These are phyloP conservation scores for Raffaelea deltoideospora DNA, from an alignment of 2,329 filamentous ascomycete genomes.

Conservation along the genomic window DNA sequence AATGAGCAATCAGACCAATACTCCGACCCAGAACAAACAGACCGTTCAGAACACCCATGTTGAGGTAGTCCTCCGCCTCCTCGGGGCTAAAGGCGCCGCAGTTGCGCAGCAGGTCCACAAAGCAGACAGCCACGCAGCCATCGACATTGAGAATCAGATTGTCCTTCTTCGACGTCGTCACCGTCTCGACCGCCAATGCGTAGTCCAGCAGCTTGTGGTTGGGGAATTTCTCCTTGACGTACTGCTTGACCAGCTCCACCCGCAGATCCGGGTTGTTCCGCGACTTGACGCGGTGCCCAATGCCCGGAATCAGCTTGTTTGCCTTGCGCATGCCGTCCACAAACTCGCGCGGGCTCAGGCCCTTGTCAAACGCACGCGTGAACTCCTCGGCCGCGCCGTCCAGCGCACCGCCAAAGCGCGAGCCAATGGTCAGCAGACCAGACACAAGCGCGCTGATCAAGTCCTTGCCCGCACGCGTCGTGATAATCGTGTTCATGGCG, in stretches of 20 bases:
- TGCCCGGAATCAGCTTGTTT: constrained; percentile 99
- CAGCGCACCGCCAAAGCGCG: constrained; percentile 93
- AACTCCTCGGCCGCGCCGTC: constrained; percentile 98
- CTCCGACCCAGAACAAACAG: constrained; percentile 94
- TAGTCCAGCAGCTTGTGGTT: constrained; percentile 98
- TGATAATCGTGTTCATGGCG: constrained; percentile 99
- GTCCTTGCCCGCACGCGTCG: constrained; percentile 97
- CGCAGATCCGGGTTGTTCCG: constrained; percentile 99
- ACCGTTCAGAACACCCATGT: constrained; percentile 98
- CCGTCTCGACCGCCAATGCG: constrained; percentile 90
- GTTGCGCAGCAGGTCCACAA: constrained; percentile 94
- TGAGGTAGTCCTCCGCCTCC: constrained; percentile 96
- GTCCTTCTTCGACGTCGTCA: constrained; percentile 99
- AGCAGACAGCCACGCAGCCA: constrained; percentile 95
- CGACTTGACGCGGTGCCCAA: constrained; percentile 98
- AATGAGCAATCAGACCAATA: constrained; percentile 99
- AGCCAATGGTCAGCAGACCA: constrained; percentile 95
- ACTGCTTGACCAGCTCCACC: constrained; percentile 99
- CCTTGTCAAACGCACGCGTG: constrained; percentile 95
- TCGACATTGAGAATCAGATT: constrained; percentile 99
- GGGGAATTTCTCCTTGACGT: constrained; percentile 93
- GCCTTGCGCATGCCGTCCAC: constrained; percentile 98
- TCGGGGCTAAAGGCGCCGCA: constrained; percentile 91
- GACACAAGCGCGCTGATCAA: constrained; percentile 89
- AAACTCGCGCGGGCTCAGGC: constrained; percentile 94